These are phyloP conservation scores for Cryptosporidium andersoni DNA, from an alignment of 169 alveolate species.

Conservation along the genomic window DNA sequence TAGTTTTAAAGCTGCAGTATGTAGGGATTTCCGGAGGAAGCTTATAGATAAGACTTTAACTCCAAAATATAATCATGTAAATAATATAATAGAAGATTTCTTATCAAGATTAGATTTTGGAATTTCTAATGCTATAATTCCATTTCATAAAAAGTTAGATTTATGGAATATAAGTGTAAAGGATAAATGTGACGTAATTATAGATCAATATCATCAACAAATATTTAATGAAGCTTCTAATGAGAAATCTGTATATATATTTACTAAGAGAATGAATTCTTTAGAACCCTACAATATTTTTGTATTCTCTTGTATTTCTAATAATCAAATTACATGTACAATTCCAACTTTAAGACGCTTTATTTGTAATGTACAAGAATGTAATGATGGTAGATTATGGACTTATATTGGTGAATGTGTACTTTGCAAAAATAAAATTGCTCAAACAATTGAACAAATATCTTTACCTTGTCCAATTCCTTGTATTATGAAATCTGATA, in stretches of 20 bases:
- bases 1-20: slow-evolving; percentile 43
- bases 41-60: slow-evolving; percentile 20
- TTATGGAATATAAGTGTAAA: slow-evolving; percentile 33
- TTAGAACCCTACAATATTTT: slow-evolving; percentile 30
- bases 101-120: slow-evolving; percentile 41
- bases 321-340: slow-evolving; percentile 9
- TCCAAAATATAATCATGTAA: slow-evolving; percentile 35
- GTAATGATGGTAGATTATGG: slow-evolving; percentile 56
- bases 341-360: slow-evolving; percentile 43
- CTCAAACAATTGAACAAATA: slow-evolving; percentile 17
- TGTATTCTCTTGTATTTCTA: slow-evolving; percentile 47
- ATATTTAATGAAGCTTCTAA: slow-evolving; percentile 31
- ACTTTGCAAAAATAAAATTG: slow-evolving; percentile 46
- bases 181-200: slow-evolving; percentile 31
- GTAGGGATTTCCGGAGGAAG: slow-evolving; percentile 51
- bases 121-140: slow-evolving; percentile 25
- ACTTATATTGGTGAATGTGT: slow-evolving; percentile 49
- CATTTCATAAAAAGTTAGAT: slow-evolving; percentile 31
- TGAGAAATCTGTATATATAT: slow-evolving; percentile 56
- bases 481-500: slow-evolving; percentile 23
- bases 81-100: slow-evolving; percentile 36
- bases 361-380: slow-evolving; percentile 10
- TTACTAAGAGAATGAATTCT: slow-evolving; percentile 37
- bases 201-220: slow-evolving; percentile 46
- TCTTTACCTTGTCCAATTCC: slow-evolving; percentile 65